phyloP scores from a whole-genome alignment of 306 rosid species.

The Rosa multiflora region DNA sequence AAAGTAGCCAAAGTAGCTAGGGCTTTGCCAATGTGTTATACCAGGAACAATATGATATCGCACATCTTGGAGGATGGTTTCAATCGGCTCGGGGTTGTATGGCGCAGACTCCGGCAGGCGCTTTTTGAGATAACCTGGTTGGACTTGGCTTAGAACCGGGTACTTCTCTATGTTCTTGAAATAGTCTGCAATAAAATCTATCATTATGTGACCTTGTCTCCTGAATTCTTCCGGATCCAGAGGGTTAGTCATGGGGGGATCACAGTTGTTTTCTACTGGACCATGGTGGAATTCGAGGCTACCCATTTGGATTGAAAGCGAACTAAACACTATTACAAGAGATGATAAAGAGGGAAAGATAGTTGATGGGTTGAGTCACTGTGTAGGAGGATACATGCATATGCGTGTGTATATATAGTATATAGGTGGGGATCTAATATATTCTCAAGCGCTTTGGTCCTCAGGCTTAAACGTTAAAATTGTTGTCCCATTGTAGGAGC shows the following conservation, averaged over 20 bases:
- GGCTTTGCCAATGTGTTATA: conserved; percentile 46
- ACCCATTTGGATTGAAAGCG: conserved; percentile 11
- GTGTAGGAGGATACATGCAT: too few species aligned
- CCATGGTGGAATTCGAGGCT: not conserved
- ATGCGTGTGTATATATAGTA: not conserved
- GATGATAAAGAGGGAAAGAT: not conserved
- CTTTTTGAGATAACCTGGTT: conserved; percentile 33
- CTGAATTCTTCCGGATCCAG: conserved; percentile 39
- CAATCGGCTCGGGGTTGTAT: conserved; percentile 30
- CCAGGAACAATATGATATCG: conserved; percentile 34
- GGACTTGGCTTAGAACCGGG: conserved; percentile 40
- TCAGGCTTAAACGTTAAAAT: too few species aligned
- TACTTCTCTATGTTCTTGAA: conserved; percentile 29
- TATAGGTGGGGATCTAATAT: too few species aligned
- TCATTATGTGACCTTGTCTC: conserved; percentile 36
- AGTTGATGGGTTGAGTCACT: too few species aligned
- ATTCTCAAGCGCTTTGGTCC: too few species aligned
- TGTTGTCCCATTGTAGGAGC: too few species aligned
- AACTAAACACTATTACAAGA: not conserved
- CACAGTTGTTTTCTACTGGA: not conserved
- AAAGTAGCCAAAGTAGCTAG: conserved; percentile 37
- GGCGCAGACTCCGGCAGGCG: conserved; percentile 33
- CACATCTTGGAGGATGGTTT: conserved; percentile 40
- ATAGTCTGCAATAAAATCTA: conserved; percentile 40
- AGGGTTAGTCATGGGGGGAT: not conserved